Evolutionary conservation across 169 alveolate species (phyloP).

Genomic region (Plasmodium sp.): DNA sequence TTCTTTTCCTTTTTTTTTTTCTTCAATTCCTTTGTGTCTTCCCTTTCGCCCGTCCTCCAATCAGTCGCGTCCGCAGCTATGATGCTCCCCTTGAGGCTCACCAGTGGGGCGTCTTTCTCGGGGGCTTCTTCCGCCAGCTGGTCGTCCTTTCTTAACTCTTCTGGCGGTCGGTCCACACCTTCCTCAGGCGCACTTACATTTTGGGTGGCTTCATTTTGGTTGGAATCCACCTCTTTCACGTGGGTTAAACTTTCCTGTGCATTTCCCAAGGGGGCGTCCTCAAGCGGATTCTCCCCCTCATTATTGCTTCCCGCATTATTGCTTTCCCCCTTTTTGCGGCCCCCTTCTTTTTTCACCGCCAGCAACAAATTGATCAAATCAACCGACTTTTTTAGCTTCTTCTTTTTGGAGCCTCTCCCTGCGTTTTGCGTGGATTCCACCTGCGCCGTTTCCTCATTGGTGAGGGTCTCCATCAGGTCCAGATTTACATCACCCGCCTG

Average conservation of each 20-base stretch:
- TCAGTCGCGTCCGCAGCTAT: neutral
- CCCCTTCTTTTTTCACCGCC: neutral
- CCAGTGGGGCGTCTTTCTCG: neutral
- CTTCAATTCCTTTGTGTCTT: neutral
- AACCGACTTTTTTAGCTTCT: constrained; percentile 16
- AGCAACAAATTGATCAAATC: neutral
- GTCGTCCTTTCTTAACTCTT: neutral
- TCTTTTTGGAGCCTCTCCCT: neutral
- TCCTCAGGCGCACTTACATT: neutral
- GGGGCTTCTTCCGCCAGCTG: neutral
- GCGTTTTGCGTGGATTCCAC: neutral
- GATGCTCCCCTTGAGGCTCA: neutral
- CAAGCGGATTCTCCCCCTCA: neutral
- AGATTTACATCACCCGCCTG: neutral
- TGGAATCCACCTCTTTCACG: constrained; percentile 1
- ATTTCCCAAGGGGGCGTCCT: neutral
- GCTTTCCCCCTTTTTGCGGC: neutral
- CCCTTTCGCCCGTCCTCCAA: neutral
- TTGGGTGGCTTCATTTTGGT: neutral
- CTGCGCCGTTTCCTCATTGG: neutral
- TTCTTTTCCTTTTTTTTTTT: neutral
- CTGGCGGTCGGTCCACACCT: neutral
- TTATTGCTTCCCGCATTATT: too few species aligned
- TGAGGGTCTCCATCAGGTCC: neutral
- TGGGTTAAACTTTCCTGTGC: neutral